Base-by-base conservation (phyloP, 768 basidiomycete genomes). In the Auriscalpium orientale region DNA sequence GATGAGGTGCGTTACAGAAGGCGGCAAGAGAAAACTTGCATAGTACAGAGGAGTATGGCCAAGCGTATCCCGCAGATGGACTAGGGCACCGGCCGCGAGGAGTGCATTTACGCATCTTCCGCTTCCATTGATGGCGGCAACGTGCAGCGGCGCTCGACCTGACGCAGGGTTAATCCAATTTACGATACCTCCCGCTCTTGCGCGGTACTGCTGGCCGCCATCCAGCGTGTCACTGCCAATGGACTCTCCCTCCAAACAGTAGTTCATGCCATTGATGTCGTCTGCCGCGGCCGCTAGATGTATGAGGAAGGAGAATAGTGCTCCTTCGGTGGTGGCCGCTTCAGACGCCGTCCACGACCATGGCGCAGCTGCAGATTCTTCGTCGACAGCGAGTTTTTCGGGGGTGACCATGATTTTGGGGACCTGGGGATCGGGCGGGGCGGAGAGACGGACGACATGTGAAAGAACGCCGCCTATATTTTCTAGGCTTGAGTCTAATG, bases 11-110 rank as follows among this genome's bases (percentile, higher is more conserved):
- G 28, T 28, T 28, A 28, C 4, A 28, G 28, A 28, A 28, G 28
- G 28, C 28, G 28, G 28, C 28, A 4, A 28, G 28, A 28, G 2
- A 28, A 7, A 28, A 68, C 82, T 63, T 59, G 89, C 89, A 69
- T 91, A 88, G 69, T 92, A 93, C 15, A 93, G 72, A 3, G 89
- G 79, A 13, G 91, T 92, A 64, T 93, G 91, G 2, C 89, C 92
- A 46, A 93, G 74, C 1, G 70, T 66, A 67, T 95, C 92, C 54
- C 92, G 77, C 9, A 88, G 72, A 68, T 95, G 91, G 20, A 94
- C 91, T 13, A 91, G 72, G 1, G 91, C 89, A 5, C 91, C 91
- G 0, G 82, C 81, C 57, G 80, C 74, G 18, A 94, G 76, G 38
- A 94, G 71, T 35, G 79, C 64, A 35, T 66, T 66, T 40, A 75